phyloP scores from a whole-genome alignment of 345 rosid species.

The rapeseed (Brassica napus) region Da-Ae NC_063436.1:26131501-26132000 shows the following conservation, averaged over 20 bases:
- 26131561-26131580: conserved; percentile 22
- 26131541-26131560: conserved; percentile 28
- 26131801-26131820: conserved; percentile 80
- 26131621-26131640: conserved; percentile 7
- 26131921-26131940: neutral
- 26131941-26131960: conserved; percentile 27
- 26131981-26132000: neutral
- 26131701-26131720: conserved; percentile 54
- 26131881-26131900: conserved; percentile 49
- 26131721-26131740: conserved; percentile 96
- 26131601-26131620: conserved; percentile 33
- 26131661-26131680: neutral
- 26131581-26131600: conserved; percentile 10
- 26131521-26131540: conserved; percentile 17
- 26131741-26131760: conserved; percentile 93
- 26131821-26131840: conserved; percentile 60
- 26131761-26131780: conserved; percentile 78
- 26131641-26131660: conserved; percentile 4
- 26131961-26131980: neutral
- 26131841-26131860: conserved; percentile 59
- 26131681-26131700: neutral
- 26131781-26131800: conserved; percentile 65
- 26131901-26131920: neutral
- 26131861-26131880: conserved; percentile 59
- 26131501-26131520: conserved; percentile 19